Evolutionary conservation across 441 rosid genomes (phyloP), one percentile per base, ranked within the genome.

Genomic region (Flueggea neowawraea): DNA sequence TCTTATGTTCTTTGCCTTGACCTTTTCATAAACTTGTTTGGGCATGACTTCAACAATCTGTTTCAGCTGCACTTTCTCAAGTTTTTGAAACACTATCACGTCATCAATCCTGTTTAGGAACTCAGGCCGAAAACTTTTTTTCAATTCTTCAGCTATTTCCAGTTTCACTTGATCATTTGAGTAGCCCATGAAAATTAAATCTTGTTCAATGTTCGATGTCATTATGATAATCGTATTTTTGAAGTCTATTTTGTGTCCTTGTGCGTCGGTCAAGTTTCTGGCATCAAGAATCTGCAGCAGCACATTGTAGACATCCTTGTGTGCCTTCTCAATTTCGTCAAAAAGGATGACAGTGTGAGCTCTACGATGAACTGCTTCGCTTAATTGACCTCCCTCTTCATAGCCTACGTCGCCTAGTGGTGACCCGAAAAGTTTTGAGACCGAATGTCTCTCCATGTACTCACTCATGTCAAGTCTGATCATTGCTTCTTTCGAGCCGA

Each of bases 41-140:
- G 86, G 76, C 96, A 89, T 84, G 55, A 89, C 87, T 65, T 89
- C 89, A 0, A 86, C 88, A 0, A 89, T 89, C 12, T 87, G 88
- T 76, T 84, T 87, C 10, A 89, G 93, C 71, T 89, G 91, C 14
- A 81, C 75, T 73, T 84, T 87, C 15, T 91, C 84, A 17, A 60
- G 54, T 16, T 47, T 53, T 15, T 41, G 17, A 39, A 60, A 60
- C 15, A 60, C 63, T 11, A 48, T 47, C 41, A 47, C 28, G 54
- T 60, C 63, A 12, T 60, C 63, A 33, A 60, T 7, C 31, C 63
- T 47, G 54, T 60, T 60, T 36, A 60, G 15, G 63, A 60, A 60
- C 14, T 60, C 63, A 4, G 63, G 63, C 16, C 54, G 17, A 41
- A 60, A 60, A 31, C 28, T 17, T 53, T 49, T 53, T 11, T 47